A percentile compares a stretch with the other conserved stretches of the same genome.
Conservation (phyloP, 305 asterid genomes). For the Rubia peregrina region DNA sequence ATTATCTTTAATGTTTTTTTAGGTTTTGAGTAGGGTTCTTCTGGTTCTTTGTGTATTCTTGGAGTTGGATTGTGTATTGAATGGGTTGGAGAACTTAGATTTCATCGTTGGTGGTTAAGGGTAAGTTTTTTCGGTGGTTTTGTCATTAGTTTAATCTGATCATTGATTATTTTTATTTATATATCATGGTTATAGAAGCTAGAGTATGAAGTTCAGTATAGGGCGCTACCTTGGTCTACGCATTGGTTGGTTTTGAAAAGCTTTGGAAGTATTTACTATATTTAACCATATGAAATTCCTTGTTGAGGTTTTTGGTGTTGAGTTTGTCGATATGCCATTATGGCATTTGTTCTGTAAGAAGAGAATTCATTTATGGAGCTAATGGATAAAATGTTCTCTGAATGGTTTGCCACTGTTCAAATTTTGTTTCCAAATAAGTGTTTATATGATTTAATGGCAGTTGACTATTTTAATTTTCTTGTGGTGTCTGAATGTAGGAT, state of each 20-base stretch:
- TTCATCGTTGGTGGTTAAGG: neutral
- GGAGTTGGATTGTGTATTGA: neutral
- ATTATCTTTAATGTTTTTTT: neutral
- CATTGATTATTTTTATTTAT: neutral
- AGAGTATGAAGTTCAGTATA: neutral
- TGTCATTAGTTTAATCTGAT: neutral
- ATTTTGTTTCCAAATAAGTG: too few species aligned
- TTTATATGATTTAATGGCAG: neutral
- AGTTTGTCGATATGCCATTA: neutral
- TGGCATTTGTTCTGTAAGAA: neutral
- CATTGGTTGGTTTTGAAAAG: neutral
- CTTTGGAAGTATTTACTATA: neutral
- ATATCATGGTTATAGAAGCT: neutral
- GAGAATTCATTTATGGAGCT: neutral
- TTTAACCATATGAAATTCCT: neutral
- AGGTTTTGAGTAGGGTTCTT: constrained; percentile 10
- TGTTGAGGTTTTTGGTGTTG: neutral
- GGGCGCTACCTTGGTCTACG: neutral
- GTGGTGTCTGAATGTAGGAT: neutral
- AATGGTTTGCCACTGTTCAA: neutral
- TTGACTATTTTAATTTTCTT: neutral
- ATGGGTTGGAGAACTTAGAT: neutral
- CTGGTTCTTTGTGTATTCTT: neutral
- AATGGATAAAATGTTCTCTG: neutral
- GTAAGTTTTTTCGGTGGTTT: constrained; percentile 3